A percentile compares a stretch with the other conserved stretches of the same genome.
Conservation (phyloP, 192 early-diverging fungal genomes). For the Backusella tarrabulga region DNA sequence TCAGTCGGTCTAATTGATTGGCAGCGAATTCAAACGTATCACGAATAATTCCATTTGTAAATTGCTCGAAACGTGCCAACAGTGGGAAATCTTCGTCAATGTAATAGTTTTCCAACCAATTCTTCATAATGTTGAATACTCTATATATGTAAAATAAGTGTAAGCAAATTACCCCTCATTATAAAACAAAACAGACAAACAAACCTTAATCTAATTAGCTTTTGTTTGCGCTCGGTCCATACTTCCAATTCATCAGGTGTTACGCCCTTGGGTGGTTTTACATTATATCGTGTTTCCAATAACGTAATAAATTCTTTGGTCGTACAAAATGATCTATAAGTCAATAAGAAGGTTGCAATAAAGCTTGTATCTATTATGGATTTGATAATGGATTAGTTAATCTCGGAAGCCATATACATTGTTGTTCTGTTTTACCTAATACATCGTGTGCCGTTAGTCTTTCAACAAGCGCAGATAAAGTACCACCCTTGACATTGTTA, state of each 20-base stretch:
- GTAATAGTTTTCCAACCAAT: conserved; percentile 89
- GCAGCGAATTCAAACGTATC: conserved; percentile 3
- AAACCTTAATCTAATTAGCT: conserved; percentile 75
- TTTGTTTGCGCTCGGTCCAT: conserved; percentile 85
- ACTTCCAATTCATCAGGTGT: conserved; percentile 61
- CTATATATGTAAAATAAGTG: background rate
- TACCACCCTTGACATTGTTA: conserved; percentile 79
- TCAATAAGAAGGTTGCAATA: conserved; percentile 82
- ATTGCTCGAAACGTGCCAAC: conserved; percentile 6
- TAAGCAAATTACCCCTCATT: background rate
- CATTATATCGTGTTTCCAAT: conserved; percentile 71
- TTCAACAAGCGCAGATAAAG: conserved; percentile 74
- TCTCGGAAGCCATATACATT: background rate
- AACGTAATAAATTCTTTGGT: conserved; percentile 75
- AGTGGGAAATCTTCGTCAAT: conserved; percentile 61
- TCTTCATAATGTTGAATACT: conserved; percentile 89
- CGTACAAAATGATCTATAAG: conserved; percentile 85
- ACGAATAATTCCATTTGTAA: conserved; percentile 15
- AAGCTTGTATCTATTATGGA: conserved; percentile 64
- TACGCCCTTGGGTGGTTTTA: conserved; percentile 67
- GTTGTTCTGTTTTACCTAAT: conserved; percentile 36
- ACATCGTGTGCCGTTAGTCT: conserved; percentile 74
- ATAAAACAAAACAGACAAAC: no score
- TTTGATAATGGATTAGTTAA: background rate
- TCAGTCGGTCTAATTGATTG: background rate